Evolutionary conservation across 2,329 filamentous ascomycete species (phyloP), one percentile per base, ranked within the genome.

Genomic region (Periconia sp.): DNA sequence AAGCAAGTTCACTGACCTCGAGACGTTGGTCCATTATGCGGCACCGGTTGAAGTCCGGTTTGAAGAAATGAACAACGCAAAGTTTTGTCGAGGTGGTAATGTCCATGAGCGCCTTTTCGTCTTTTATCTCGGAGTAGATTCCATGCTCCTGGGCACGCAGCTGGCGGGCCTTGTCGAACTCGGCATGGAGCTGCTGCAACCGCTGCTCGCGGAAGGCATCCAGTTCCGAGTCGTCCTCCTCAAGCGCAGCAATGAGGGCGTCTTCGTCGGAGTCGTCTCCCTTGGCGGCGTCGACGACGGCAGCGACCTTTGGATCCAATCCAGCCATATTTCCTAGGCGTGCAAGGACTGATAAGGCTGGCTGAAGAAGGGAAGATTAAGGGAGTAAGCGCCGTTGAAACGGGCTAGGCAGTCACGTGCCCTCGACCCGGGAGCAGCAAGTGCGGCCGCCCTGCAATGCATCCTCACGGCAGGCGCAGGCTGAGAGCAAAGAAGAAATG

Each of bases 51-150:
- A 86, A 86, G 57, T 85, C 83, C 3, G 81, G 75, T 58, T 85
- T 83, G 63, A 79, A 82, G 64, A 86, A 86, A 61, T 86, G 83
- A 17, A 85, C 78, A 1, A 85, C 73, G 54, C 79, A 83, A 18
- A 77, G 69, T 46, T 80, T 76, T 10, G 77, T 77, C 34, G 75
- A 73, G 6, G 82, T 85, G 7, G 82, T 84, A 50, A 84, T 80
- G 50, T 81, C 76, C 61, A 86, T 76, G 29, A 85, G 65, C 10
- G 73, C 63, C 61, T 83, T 81, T 60, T 86, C 83, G 47, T 76
- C 76, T 37, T 77, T 80, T 61, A 82, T 77, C 57, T 82, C 78
- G 5, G 68, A 69, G 56, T 81, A 83, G 8, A 64, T 74, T 26
- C 81, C 81, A 61, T 80, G 77, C 8, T 75, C 75, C 45, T 72